These are phyloP conservation scores for Cryptococcus sp. DNA, from an alignment of 1,284 basidiomycete genomes.

Conservation along the genomic window DNA sequence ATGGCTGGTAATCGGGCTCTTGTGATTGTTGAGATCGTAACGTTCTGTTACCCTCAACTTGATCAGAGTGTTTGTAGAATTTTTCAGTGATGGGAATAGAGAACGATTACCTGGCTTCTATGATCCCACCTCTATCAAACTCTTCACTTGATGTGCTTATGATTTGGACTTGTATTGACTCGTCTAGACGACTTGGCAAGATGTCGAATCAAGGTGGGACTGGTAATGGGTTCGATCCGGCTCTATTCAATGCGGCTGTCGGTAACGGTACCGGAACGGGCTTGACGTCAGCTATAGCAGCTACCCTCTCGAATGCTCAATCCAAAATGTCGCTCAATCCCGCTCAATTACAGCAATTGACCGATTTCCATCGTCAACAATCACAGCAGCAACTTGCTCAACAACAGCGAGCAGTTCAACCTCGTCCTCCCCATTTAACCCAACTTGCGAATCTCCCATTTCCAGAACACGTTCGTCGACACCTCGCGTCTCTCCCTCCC, in stretches of 20 bases:
- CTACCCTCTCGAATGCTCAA: too few species aligned
- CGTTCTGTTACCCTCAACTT: conserved; percentile 26
- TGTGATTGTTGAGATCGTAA: conserved; percentile 9
- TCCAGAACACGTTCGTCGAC: too few species aligned
- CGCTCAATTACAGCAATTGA: conserved; percentile 13
- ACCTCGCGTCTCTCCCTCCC: too few species aligned
- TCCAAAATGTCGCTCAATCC: too few species aligned
- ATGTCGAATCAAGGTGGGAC: not conserved
- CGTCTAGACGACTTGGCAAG: not conserved
- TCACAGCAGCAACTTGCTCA: conserved; percentile 5
- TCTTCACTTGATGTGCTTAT: not conserved
- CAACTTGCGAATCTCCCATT: too few species aligned
- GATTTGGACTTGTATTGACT: not conserved
- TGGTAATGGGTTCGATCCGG: not conserved
- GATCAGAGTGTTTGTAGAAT: conserved; percentile 23
- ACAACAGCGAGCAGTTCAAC: not conserved
- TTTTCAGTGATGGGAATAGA: conserved; percentile 18
- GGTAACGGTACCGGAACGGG: too few species aligned
- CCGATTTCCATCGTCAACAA: conserved; percentile 16
- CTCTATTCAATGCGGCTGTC: not conserved
- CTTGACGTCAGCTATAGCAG: too few species aligned
- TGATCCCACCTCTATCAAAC: conserved; percentile 25
- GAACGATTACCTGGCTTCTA: conserved; percentile 46
- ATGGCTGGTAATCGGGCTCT: conserved; percentile 24
- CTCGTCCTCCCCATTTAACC: not conserved